phyloP scores from a whole-genome alignment of 148 eudicot genomes.

The Silene conica region DNA sequence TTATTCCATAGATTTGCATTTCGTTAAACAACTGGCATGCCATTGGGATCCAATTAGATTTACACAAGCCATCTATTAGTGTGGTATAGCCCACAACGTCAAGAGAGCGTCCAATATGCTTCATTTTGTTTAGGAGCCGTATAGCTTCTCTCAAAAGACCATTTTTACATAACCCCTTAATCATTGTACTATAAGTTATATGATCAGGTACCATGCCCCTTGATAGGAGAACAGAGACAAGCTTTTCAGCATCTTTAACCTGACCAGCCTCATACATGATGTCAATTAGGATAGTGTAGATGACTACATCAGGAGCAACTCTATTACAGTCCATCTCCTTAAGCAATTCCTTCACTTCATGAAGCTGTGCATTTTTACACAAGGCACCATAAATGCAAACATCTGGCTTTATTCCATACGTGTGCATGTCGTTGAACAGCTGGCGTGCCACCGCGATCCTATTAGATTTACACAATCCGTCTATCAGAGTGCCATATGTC shows the following conservation, averaged over 20 bases:
- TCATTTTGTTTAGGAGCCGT: background rate
- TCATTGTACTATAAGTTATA: background rate
- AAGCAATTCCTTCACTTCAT: slow-evolving; percentile 8
- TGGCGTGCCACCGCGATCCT: slow-evolving; percentile 1
- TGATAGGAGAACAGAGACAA: slow-evolving; percentile 12
- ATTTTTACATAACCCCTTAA: slow-evolving; percentile 12
- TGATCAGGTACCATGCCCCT: slow-evolving; percentile 8
- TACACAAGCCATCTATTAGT: no score
- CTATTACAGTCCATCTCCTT: slow-evolving; percentile 16
- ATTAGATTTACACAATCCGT: slow-evolving; percentile 10
- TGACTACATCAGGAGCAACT: background rate
- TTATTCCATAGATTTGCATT: no score
- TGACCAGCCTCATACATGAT: slow-evolving; percentile 18
- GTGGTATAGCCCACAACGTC: no score
- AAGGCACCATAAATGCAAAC: slow-evolving; percentile 10
- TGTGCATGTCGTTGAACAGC: slow-evolving; percentile 16
- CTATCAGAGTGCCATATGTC: slow-evolving; percentile 15
- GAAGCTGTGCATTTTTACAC: slow-evolving; percentile 12
- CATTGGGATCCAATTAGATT: no score
- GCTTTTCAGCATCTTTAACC: background rate
- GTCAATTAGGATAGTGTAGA: slow-evolving; percentile 18
- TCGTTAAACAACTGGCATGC: no score
- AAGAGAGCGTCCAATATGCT: background rate
- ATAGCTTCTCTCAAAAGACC: slow-evolving; percentile 15
- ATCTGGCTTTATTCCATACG: slow-evolving; percentile 7